A percentile compares a stretch with the other conserved stretches of the same genome.
phyloP scores from a whole-genome alignment of 179 eudicot species.

The Beta corolliflora region DNA sequence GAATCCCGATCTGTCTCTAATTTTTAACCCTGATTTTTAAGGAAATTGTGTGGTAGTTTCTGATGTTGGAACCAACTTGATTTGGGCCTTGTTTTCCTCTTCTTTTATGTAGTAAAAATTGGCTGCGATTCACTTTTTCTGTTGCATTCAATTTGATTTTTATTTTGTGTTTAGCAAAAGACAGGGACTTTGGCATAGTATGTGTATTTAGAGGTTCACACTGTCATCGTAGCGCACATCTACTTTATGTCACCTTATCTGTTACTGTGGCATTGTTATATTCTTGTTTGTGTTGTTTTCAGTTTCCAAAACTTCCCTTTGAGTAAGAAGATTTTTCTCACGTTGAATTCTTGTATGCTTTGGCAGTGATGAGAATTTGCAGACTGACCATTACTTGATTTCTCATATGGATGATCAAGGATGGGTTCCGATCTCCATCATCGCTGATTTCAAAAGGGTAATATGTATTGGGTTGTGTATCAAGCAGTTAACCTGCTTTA shows the following conservation, averaged over 20 bases:
- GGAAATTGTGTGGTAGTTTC: not conserved
- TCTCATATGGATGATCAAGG: constrained; percentile 87
- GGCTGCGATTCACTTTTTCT: not conserved
- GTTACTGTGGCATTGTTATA: not conserved
- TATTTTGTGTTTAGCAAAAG: too few species aligned
- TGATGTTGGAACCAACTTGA: not conserved
- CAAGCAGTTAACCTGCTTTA: constrained; percentile 3
- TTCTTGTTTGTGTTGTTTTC: not conserved
- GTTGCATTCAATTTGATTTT: too few species aligned
- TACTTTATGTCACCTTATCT: not conserved
- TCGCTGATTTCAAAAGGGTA: constrained; percentile 93
- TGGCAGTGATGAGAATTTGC: constrained; percentile 89
- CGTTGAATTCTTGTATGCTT: constrained; percentile 19
- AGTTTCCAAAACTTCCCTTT: not conserved
- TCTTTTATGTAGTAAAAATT: not conserved
- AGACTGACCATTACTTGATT: constrained; percentile 63
- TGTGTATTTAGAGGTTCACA: not conserved
- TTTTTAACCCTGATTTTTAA: not conserved
- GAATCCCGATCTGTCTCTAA: not conserved
- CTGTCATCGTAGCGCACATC: too few species aligned
- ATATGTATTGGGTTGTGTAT: not conserved
- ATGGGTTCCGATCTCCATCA: constrained; percentile 78
- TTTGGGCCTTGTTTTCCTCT: not conserved
- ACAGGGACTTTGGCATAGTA: too few species aligned
- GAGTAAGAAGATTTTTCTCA: constrained; percentile 17